These are phyloP conservation scores for Edaphochlamys debaryana DNA, from an alignment of 139 green algal genomes.

Conservation along the genomic window DNA sequence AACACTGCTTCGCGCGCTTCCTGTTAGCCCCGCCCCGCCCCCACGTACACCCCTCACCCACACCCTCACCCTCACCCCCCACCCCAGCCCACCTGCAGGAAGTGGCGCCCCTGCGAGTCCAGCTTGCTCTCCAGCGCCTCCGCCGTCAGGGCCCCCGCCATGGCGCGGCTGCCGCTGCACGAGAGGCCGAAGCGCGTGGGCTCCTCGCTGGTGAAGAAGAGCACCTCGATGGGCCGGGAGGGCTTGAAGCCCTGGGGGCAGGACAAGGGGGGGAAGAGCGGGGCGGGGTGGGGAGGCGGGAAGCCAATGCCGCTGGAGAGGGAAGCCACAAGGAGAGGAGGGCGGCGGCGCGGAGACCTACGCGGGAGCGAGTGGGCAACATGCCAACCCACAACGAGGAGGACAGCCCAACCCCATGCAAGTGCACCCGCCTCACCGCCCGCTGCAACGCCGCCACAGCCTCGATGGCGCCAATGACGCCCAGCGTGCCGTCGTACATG, in stretches of 20 bases:
- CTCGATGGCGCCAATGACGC: conserved; percentile 92
- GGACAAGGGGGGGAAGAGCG: neutral
- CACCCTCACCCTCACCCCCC: too few relatives aligned
- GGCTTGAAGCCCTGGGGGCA: conserved; percentile 80
- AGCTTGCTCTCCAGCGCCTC: conserved; percentile 45
- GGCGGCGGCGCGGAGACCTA: too few relatives aligned
- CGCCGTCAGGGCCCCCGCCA: conserved; percentile 39
- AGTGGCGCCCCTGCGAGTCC: conserved; percentile 67
- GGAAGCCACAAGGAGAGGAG: neutral
- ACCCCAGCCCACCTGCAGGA: conserved; percentile 65
- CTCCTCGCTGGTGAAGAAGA: conserved; percentile 99
- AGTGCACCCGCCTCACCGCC: conserved; percentile 62
- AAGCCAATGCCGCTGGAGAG: too few relatives aligned
- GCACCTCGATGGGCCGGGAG: conserved; percentile 77
- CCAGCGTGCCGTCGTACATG: conserved; percentile 94
- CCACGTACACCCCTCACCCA: too few relatives aligned
- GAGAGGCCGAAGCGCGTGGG: conserved; percentile 92
- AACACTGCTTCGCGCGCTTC: too few relatives aligned
- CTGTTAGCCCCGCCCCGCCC: too few relatives aligned
- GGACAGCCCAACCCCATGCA: too few relatives aligned
- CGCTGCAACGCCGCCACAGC: conserved; percentile 82
- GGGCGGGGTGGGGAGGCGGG: too few relatives aligned
- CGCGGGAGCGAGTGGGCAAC: too few relatives aligned
- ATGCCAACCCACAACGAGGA: too few relatives aligned
- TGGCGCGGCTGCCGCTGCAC: conserved; percentile 83